Base-by-base conservation (phyloP, 371 early-diverging fungal species). In the Lichtheimia hyalospora region DNA sequence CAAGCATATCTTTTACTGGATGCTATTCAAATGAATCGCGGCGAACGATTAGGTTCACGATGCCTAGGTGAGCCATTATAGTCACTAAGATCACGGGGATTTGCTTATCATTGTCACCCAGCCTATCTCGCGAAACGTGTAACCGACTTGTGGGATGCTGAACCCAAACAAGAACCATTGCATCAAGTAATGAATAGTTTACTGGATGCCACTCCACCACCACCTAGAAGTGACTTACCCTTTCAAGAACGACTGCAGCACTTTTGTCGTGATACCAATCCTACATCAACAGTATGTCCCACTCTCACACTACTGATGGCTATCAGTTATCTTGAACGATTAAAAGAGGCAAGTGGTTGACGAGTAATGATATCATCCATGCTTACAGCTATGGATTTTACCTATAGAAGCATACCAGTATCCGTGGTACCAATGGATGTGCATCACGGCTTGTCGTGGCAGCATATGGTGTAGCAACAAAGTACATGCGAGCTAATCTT, bases 401-500 rank as follows among this genome's bases (percentile, higher is more conserved):
- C 12, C 8, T 0, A n/a, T 48, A 56, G 57, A 21, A 28, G n/a
- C 46, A 48, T 28, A 48, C 16, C 3, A 48, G 46, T 18, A 56
- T 56, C 28, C 43, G 46, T 28, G 44, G 46, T 8, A 43, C 57
- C 4, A 18, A 21, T n/a, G 51, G 51, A 42, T 61, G 61, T 18
- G 43, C 54, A 15, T n/a, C 41, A 10, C 54, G 61, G 3, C 23
- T 61, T 4, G 18, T 54, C 15, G 20, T 54, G 21, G 54, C 49
- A 5, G 61, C 61, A 15, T 61, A 61, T 46, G 49, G 44, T 18
- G 54, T 54, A 23, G 54, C 61, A 16, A 28, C 61, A 18, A 61
- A 61, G 8, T 54, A 49, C 20, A 44, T 61, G 3, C 54, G 51
- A 21, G 40, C 39, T 23, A 61, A 54, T 39, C 20, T 61, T 4